Evolutionary conservation across 2,329 filamentous ascomycete species (phyloP).

Genomic region (Xylaria sp.): DNA sequence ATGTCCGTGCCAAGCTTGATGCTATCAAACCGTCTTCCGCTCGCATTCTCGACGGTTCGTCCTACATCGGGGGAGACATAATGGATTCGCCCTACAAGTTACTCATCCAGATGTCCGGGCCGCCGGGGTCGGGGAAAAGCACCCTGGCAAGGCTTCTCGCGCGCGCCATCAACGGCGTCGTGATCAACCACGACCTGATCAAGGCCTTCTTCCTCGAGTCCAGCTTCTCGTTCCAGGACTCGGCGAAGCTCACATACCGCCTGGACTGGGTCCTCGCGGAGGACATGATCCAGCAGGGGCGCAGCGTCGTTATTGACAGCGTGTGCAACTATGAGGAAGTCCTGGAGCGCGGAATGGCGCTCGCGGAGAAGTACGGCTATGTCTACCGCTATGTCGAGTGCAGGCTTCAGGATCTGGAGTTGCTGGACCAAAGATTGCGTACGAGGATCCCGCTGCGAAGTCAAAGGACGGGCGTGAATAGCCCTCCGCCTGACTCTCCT

Average conservation of each 20-base stretch:
- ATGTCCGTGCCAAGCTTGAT: not conserved
- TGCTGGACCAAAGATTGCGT: slow-evolving; percentile 15
- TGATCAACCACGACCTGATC: slow-evolving; percentile 47
- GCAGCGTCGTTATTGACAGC: slow-evolving; percentile 46
- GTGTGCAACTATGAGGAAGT: slow-evolving; percentile 45
- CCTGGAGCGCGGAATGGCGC: slow-evolving; percentile 38
- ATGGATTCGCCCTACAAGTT: slow-evolving; percentile 20
- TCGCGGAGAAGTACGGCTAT: slow-evolving; percentile 33
- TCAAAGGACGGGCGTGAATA: slow-evolving; percentile 14
- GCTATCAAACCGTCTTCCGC: not conserved
- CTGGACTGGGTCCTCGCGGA: slow-evolving; percentile 46
- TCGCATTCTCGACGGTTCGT: not conserved
- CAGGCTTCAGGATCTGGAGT: slow-evolving; percentile 11
- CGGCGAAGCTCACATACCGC: slow-evolving; percentile 42
- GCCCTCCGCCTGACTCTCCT: not conserved
- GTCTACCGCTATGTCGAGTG: slow-evolving; percentile 19
- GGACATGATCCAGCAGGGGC: slow-evolving; percentile 43
- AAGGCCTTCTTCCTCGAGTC: slow-evolving; percentile 42
- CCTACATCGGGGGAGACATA: not conserved
- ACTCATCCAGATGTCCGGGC: slow-evolving; percentile 46
- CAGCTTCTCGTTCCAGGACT: slow-evolving; percentile 39
- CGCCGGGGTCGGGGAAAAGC: slow-evolving; percentile 48
- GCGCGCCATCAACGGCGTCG: slow-evolving; percentile 36
- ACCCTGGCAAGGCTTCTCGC: slow-evolving; percentile 42
- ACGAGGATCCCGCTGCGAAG: slow-evolving; percentile 1